A percentile compares a stretch with the other conserved stretches of the same genome.
phyloP scores from a whole-genome alignment of 176 grass and related monocot genomes.

The Avena eriantha region DNA sequence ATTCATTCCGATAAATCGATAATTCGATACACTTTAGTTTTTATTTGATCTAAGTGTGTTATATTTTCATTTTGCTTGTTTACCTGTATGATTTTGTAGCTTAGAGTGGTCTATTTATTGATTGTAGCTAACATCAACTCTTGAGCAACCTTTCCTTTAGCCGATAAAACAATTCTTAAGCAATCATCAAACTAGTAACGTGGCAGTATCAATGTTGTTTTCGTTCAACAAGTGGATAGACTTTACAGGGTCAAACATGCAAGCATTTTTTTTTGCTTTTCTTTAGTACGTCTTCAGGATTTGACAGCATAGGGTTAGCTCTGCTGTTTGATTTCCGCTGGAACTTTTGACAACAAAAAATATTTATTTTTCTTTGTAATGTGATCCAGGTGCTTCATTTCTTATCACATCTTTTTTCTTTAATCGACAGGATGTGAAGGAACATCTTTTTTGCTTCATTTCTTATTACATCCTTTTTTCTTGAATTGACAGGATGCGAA shows the following conservation, averaged over 20 bases:
- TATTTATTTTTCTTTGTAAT: conserved; percentile 15
- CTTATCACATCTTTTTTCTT: conserved; percentile 33
- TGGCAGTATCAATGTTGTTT: neutral
- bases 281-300: neutral
- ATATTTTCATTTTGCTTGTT: neutral
- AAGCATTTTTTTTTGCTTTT: neutral
- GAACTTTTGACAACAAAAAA: conserved; percentile 15
- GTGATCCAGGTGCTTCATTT: neutral
- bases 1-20: neutral
- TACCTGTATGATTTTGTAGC: neutral
- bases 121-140: neutral
- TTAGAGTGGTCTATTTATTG: conserved; percentile 16
- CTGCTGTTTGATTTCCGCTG: conserved; percentile 14
- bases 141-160: neutral
- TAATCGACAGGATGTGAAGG: conserved; percentile 78
- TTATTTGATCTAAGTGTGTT: neutral
- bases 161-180: neutral
- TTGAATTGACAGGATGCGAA: conserved; percentile 84
- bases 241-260: neutral
- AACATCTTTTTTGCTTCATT: conserved; percentile 64
- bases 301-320: neutral
- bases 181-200: neutral
- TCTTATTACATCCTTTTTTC: conserved; percentile 31
- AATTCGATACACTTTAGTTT: neutral
- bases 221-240: neutral